Conservation (phyloP, 345 rosid genomes). For the Brassica incana region DNA sequence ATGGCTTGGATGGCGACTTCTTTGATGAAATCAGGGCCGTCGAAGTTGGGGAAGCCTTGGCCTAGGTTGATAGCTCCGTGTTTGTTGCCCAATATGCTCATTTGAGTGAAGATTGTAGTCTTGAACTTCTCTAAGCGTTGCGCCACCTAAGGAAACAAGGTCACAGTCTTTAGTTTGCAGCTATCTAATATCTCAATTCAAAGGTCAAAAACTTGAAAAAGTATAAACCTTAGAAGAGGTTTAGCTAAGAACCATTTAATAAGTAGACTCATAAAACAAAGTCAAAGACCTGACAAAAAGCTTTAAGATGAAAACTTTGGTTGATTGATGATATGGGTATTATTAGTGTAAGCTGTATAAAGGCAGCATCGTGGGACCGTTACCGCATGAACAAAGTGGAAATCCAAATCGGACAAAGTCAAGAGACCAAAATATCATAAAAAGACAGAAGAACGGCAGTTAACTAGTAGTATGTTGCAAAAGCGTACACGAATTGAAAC, state of each 20-base stretch:
- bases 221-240: too few species aligned
- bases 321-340: background rate
- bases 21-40: constrained; percentile 93
- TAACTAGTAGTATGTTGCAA: background rate
- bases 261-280: background rate
- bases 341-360: background rate
- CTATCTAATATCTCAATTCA: too few species aligned
- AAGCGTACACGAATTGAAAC: background rate
- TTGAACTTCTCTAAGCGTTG: constrained; percentile 92
- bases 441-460: background rate
- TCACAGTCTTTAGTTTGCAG: too few species aligned
- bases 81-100: constrained; percentile 81
- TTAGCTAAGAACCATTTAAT: too few species aligned
- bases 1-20: constrained; percentile 94
- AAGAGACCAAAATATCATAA: background rate
- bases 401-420: constrained; percentile 19
- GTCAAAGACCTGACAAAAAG: background rate
- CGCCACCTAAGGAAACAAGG: constrained; percentile 53
- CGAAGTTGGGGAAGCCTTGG: constrained; percentile 97
- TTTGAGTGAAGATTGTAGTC: constrained; percentile 91
- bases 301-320: constrained; percentile 10
- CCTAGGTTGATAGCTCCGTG: constrained; percentile 92
- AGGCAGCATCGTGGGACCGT: constrained; percentile 21
- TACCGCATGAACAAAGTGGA: constrained; percentile 25
- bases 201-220: too few species aligned